phyloP scores from a whole-genome alignment of 169 alveolate genomes.

The Plasmodium blacklocki region DNA sequence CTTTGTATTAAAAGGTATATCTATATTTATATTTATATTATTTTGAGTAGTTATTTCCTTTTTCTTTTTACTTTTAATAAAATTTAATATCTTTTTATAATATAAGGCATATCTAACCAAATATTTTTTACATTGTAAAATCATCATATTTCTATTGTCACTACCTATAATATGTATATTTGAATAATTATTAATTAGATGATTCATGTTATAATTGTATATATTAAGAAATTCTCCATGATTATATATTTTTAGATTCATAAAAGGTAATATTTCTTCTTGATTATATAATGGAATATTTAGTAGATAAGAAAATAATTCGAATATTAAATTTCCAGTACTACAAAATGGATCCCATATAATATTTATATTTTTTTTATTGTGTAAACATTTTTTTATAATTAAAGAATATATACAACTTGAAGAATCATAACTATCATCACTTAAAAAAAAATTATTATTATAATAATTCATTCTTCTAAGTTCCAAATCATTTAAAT shows the following conservation, averaged over 20 bases:
- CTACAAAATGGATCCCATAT: slow-evolving; percentile 75
- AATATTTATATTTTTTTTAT: slow-evolving; percentile 32
- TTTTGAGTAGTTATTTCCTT: background rate
- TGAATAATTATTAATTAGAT: background rate
- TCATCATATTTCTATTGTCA: slow-evolving; percentile 65
- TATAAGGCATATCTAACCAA: slow-evolving; percentile 41
- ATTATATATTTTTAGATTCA: slow-evolving; percentile 69
- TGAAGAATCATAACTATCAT: slow-evolving; percentile 69
- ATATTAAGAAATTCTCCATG: slow-evolving; percentile 29
- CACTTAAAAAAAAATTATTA: slow-evolving; percentile 66
- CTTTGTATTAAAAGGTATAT: background rate
- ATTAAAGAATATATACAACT: slow-evolving; percentile 57
- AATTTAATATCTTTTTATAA: slow-evolving; percentile 17
- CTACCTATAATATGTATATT: slow-evolving; percentile 47
- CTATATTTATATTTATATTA: background rate
- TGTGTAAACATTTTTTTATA: slow-evolving; percentile 43
- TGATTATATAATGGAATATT: slow-evolving; percentile 46
- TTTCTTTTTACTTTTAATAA: background rate
- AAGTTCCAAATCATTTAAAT: slow-evolving; percentile 50
- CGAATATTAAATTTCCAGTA: slow-evolving; percentile 60
- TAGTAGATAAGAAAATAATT: slow-evolving; percentile 22
- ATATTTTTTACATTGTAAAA: slow-evolving; percentile 57
- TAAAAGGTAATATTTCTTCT: slow-evolving; percentile 58
- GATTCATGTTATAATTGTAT: slow-evolving; percentile 10
- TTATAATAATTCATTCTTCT: slow-evolving; percentile 56